phyloP scores from a whole-genome alignment of 495 filamentous ascomycete species.

The Penicillium nucicola region DNA sequence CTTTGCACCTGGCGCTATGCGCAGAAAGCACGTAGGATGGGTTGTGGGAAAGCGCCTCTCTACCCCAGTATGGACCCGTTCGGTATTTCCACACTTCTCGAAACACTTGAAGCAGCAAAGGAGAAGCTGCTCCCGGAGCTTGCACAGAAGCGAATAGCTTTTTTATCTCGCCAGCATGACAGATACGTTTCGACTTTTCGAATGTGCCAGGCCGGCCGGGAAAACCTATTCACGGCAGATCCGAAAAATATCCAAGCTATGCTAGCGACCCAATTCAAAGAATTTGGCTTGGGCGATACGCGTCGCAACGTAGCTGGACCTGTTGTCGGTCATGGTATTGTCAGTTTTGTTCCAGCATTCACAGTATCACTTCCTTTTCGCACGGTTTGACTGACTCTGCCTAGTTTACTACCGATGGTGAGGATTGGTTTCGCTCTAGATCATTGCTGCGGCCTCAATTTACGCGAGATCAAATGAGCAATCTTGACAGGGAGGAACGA shows the following conservation, averaged over 20 bases:
- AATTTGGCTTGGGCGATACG: slow-evolving; percentile 33
- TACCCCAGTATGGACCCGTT: too few relatives aligned
- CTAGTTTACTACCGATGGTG: slow-evolving; percentile 34
- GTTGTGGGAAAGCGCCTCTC: too few relatives aligned
- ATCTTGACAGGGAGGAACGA: slow-evolving; percentile 40
- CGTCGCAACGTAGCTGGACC: background rate
- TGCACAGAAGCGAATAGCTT: too few relatives aligned
- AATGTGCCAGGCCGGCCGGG: background rate
- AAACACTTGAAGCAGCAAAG: too few relatives aligned
- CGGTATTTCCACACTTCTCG: too few relatives aligned
- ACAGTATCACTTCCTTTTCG: too few relatives aligned
- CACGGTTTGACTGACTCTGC: too few relatives aligned
- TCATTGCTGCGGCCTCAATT: slow-evolving; percentile 36
- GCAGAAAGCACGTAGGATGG: too few relatives aligned
- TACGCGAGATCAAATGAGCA: slow-evolving; percentile 3
- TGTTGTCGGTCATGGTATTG: background rate
- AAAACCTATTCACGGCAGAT: slow-evolving; percentile 49
- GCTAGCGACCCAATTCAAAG: slow-evolving; percentile 63
- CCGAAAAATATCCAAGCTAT: slow-evolving; percentile 73
- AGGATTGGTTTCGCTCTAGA: slow-evolving; percentile 37
- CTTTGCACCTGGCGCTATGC: too few relatives aligned
- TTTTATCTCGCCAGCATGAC: too few relatives aligned
- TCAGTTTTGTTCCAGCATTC: too few relatives aligned
- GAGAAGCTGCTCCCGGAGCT: too few relatives aligned
- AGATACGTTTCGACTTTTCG: background rate